These are phyloP conservation scores for Citrullus amarus DNA, from an alignment of 306 rosid species.

Conservation along the genomic window DNA sequence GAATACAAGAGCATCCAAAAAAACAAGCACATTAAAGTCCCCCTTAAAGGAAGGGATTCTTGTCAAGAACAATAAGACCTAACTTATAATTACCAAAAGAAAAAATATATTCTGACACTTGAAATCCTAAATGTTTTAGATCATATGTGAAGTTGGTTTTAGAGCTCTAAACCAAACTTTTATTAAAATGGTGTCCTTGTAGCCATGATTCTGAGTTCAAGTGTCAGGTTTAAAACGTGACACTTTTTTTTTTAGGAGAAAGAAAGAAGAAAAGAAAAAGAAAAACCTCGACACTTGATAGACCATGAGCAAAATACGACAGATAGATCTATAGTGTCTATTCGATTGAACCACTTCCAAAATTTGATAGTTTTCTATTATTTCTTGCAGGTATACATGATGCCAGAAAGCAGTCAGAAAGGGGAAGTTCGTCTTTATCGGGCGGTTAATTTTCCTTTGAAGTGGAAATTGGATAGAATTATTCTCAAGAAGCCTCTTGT, in stretches of 20 bases:
- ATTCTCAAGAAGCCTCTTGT: conserved; percentile 72
- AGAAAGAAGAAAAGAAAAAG: too few species aligned
- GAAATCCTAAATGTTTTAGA: background rate
- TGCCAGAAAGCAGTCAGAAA: conserved; percentile 78
- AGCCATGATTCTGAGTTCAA: background rate
- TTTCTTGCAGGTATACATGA: conserved; percentile 67
- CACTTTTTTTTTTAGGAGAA: too few species aligned
- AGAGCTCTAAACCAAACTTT: background rate
- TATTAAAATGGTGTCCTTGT: background rate
- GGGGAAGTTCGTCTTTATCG: conserved; percentile 89
- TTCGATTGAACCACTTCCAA: background rate
- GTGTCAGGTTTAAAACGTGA: background rate
- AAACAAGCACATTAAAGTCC: too few species aligned
- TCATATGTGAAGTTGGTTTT: background rate
- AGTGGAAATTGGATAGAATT: conserved; percentile 74
- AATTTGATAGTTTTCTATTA: background rate
- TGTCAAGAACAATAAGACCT: too few species aligned
- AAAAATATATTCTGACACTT: too few species aligned
- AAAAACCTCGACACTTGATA: background rate
- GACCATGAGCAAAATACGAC: background rate
- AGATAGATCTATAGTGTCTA: background rate
- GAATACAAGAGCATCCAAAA: too few species aligned
- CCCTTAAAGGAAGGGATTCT: too few species aligned
- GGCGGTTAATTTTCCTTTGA: conserved; percentile 67
- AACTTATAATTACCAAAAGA: too few species aligned